phyloP scores from a whole-genome alignment of 2,329 filamentous ascomycete species.

The Gyromitra esculenta region DNA sequence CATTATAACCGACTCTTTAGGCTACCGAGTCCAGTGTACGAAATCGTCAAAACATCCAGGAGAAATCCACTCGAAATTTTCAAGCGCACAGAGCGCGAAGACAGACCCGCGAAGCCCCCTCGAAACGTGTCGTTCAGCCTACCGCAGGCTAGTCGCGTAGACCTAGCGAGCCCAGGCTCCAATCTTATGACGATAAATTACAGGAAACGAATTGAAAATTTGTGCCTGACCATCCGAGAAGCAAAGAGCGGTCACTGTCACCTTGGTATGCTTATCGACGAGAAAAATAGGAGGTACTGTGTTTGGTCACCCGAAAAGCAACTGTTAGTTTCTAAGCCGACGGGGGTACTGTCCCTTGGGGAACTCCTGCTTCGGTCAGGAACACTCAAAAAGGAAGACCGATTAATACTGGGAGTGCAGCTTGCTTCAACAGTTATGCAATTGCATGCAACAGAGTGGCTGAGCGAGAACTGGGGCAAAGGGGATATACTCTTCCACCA shows the following conservation, averaged over 20 bases:
- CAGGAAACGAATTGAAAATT: conserved; percentile 23
- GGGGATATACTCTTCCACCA: conserved; percentile 46
- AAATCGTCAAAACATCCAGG: neutral
- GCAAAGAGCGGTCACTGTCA: conserved; percentile 5
- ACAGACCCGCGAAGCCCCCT: neutral
- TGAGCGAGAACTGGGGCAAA: conserved; percentile 50
- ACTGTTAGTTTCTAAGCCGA: neutral
- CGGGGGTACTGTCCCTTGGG: neutral
- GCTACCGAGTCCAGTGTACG: neutral
- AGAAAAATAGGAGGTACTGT: conserved; percentile 18
- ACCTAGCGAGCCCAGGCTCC: neutral
- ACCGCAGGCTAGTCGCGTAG: neutral
- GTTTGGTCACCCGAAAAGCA: conserved; percentile 26
- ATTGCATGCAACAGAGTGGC: conserved; percentile 51
- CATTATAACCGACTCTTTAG: neutral
- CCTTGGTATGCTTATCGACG: conserved; percentile 35
- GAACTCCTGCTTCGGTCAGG: conserved; percentile 14
- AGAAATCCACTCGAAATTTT: neutral
- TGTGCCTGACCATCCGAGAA: conserved; percentile 35
- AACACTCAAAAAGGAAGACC: conserved; percentile 13
- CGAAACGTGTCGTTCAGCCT: conserved; percentile 20
- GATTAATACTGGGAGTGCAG: conserved; percentile 43
- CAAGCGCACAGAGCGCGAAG: neutral
- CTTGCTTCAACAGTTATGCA: conserved; percentile 53
- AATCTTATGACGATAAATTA: neutral